phyloP scores from a whole-genome alignment of 768 basidiomycete species.

The Lentinula raphanica region DNA sequence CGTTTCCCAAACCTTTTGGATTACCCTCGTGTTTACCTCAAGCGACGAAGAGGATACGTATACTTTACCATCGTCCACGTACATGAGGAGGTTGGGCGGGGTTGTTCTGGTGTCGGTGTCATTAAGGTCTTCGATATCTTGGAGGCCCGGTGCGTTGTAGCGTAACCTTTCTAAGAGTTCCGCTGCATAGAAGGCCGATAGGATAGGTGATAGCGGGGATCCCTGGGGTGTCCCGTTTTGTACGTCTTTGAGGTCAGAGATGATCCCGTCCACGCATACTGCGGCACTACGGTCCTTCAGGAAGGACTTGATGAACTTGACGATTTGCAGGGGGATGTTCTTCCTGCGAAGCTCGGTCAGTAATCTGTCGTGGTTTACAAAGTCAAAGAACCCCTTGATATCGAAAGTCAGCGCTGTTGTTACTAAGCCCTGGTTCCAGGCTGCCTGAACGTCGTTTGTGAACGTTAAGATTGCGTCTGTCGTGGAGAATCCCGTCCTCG shows the following conservation, averaged over 20 bases:
- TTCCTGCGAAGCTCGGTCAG: constrained; percentile 14
- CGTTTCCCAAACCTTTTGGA: constrained; percentile 13
- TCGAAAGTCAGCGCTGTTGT: not conserved
- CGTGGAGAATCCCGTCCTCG: too few species aligned
- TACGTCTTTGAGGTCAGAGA: not conserved
- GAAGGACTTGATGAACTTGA: constrained; percentile 12
- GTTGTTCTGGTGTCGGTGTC: not conserved
- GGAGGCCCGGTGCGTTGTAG: not conserved
- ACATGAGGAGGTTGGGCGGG: constrained; percentile 16
- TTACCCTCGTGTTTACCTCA: constrained; percentile 17
- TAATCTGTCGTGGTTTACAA: too few species aligned
- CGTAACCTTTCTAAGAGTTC: constrained; percentile 20
- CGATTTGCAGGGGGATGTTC: constrained; percentile 10
- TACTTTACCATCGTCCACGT: constrained; percentile 27
- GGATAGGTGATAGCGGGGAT: constrained; percentile 18
- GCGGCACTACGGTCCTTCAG: constrained; percentile 14
- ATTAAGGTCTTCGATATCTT: not conserved
- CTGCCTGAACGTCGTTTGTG: too few species aligned
- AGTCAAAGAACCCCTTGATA: not conserved
- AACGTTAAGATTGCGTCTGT: too few species aligned
- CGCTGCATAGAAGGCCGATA: constrained; percentile 20
- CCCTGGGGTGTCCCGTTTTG: constrained; percentile 2
- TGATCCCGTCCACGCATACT: constrained; percentile 18
- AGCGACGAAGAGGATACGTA: constrained; percentile 19
- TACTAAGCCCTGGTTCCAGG: too few species aligned